A percentile compares a stretch with the other conserved stretches of the same genome.
Evolutionary conservation across 805 yeast species (phyloP).

Genomic region (Saccharomycopsis sp.): DNA sequence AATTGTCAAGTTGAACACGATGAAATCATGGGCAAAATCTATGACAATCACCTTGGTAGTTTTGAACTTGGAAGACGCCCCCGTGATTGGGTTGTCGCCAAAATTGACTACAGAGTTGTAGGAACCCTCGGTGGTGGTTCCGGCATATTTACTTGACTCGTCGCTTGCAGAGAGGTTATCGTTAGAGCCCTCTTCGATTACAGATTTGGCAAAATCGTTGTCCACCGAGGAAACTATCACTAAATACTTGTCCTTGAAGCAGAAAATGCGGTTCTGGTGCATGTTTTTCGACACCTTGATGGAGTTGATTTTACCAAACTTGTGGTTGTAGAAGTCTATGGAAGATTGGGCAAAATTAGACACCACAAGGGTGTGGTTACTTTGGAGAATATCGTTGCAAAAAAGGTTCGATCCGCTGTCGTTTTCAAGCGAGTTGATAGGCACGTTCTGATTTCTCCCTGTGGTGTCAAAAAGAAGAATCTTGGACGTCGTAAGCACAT

Average conservation of each 20-base stretch:
- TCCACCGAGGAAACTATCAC: constrained; percentile 50
- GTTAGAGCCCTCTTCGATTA: neutral
- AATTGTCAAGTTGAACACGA: constrained; percentile 64
- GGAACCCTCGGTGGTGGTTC: constrained; percentile 19
- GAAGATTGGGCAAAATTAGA: constrained; percentile 8
- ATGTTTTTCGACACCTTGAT: constrained; percentile 19
- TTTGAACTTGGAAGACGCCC: constrained; percentile 3
- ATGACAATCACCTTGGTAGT: constrained; percentile 38
- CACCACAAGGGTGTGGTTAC: constrained; percentile 18
- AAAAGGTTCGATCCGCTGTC: constrained; percentile 43
- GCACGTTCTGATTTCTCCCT: constrained; percentile 70
- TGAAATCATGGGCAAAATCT: constrained; percentile 62
- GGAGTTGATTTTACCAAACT: constrained; percentile 19
- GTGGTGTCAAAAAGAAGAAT: constrained; percentile 67
- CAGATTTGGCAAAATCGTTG: constrained; percentile 20
- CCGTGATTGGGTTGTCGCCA: constrained; percentile 9
- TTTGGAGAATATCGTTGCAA: constrained; percentile 35
- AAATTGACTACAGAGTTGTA: constrained; percentile 22
- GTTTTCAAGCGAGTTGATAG: constrained; percentile 40
- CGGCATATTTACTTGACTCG: neutral
- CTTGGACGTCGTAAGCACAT: constrained; percentile 68
- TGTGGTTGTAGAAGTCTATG: constrained; percentile 19
- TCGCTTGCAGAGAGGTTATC: neutral
- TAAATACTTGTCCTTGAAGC: constrained; percentile 33
- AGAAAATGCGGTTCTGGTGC: constrained; percentile 10